A percentile compares a stretch with the other conserved stretches of the same genome.
Conservation (phyloP, 768 basidiomycete species). For the Scleroderma citrinum region DNA sequence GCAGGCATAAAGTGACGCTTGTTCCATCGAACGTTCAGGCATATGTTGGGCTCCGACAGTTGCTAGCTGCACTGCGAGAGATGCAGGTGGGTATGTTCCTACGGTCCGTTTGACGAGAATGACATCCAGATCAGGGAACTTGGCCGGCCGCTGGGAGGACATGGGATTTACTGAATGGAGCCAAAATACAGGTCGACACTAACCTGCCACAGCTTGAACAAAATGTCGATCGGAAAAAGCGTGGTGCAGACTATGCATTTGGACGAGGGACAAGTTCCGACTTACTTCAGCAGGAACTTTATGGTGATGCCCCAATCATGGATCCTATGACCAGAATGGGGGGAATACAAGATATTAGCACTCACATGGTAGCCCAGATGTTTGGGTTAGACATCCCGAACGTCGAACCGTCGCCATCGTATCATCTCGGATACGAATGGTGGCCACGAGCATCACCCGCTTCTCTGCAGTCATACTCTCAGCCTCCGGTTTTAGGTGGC, state of each 20-base stretch:
- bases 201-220: slow-evolving; percentile 31
- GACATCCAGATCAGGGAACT: slow-evolving; percentile 37
- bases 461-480: slow-evolving; percentile 11
- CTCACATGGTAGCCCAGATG: slow-evolving; percentile 69
- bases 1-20: slow-evolving; percentile 48
- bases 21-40: slow-evolving; percentile 69
- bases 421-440: slow-evolving; percentile 54
- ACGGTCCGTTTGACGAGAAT: slow-evolving; percentile 4
- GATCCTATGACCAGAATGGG: slow-evolving; percentile 17
- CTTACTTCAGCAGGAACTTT: slow-evolving; percentile 38
- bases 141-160: slow-evolving; percentile 70
- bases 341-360: slow-evolving; percentile 59
- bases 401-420: slow-evolving; percentile 48
- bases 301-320: slow-evolving; percentile 22
- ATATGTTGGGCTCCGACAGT: slow-evolving; percentile 57
- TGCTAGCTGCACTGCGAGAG: slow-evolving; percentile 55
- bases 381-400: slow-evolving; percentile 61
- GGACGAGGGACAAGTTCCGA: slow-evolving; percentile 47
- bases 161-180: slow-evolving; percentile 62
- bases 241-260: slow-evolving; percentile 58
- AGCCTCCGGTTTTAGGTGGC: slow-evolving; percentile 2
- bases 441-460: slow-evolving; percentile 42
- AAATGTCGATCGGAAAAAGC: slow-evolving; percentile 45
- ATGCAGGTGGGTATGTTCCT: slow-evolving; percentile 50
- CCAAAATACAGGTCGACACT: slow-evolving; percentile 47